A percentile compares a stretch with the other conserved stretches of the same genome.
Conservation (phyloP, 2,329 filamentous ascomycete genomes). For the Phialemoniopsis sp. region DNA sequence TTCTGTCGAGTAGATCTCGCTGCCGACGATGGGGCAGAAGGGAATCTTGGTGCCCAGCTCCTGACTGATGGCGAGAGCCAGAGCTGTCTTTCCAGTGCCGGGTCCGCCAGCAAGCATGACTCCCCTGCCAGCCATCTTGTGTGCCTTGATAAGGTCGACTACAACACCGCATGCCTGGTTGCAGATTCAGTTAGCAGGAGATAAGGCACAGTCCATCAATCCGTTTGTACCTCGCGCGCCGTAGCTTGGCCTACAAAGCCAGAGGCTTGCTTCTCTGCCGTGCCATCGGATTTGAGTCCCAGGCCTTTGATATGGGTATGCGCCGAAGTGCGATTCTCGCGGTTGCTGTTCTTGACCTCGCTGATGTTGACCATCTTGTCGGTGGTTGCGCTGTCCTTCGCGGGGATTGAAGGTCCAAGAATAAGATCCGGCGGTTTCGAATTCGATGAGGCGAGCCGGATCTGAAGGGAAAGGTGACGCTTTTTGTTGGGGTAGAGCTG, state of each 20-base stretch:
- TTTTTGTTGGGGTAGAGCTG: slow-evolving; percentile 4
- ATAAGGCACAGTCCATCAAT: neutral
- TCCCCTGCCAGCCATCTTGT: slow-evolving; percentile 96
- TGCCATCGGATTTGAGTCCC: slow-evolving; percentile 80
- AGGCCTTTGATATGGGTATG: slow-evolving; percentile 98
- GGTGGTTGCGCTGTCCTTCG: slow-evolving; percentile 14
- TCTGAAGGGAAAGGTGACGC: neutral
- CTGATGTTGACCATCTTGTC: slow-evolving; percentile 79
- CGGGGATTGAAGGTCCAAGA: slow-evolving; percentile 6
- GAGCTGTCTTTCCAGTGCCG: slow-evolving; percentile 93
- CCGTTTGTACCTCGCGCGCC: slow-evolving; percentile 72
- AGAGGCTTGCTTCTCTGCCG: slow-evolving; percentile 70
- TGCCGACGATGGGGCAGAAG: slow-evolving; percentile 96
- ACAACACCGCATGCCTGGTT: slow-evolving; percentile 88
- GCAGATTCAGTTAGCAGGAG: slow-evolving; percentile 3
- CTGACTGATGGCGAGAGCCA: slow-evolving; percentile 92
- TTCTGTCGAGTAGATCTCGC: slow-evolving; percentile 95
- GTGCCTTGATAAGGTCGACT: slow-evolving; percentile 89
- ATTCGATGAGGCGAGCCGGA: neutral
- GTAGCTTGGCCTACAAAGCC: slow-evolving; percentile 88
- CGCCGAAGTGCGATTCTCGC: slow-evolving; percentile 92
- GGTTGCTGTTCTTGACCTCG: slow-evolving; percentile 90
- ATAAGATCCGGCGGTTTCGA: slow-evolving; percentile 4
- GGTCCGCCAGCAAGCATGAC: slow-evolving; percentile 92
- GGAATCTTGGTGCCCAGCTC: slow-evolving; percentile 97